Evolutionary conservation across 768 basidiomycete genomes (phyloP), one percentile per base, ranked within the genome.

Genomic region (Vararia minispora): DNA sequence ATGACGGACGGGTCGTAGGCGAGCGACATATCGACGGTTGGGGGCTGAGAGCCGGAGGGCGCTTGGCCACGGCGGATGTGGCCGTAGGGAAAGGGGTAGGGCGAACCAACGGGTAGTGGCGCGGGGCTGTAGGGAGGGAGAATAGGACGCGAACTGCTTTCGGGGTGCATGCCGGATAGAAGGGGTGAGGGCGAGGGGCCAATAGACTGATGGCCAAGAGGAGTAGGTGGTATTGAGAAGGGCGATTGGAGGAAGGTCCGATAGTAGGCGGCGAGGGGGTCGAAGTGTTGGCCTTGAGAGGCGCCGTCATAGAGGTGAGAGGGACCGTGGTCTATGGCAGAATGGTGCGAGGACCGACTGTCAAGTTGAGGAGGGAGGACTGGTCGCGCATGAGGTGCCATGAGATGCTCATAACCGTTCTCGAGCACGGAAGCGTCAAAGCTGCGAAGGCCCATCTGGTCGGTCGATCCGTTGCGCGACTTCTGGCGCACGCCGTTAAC

Each of bases 11-110:
- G 58, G 52, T 76, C 51, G n/a, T n/a, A n/a, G n/a, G n/a, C n/a
- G n/a, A n/a, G n/a, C n/a, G n/a, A n/a, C 35, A 40, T 26, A n/a
- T 48, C 45, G 21, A 45, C 21, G 2, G 47, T 48, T 13, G 35
- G 35, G 55, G 65, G 62, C 53, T 60, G 59, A 40, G 58, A 52
- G 40, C 61, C 49, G 13, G 51, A 52, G 13, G 56, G 54, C 16
- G 50, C 47, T 28, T 62, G 60, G 3, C 54, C 56, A 1, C 83
- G 72, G 18, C 73, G 74, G 30, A 86, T 76, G 41, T 85, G 83
- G 13, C 70, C 67, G 58, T 76, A 88, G 0, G 82, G 82, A 54
- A 74, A 82, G 0, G 84, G 85, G 42, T 83, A 86, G 1, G 85
- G 85, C 4, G 85, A 87, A 7, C 84, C 82, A 4, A 63, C 71